Evolutionary conservation across 2,329 filamentous ascomycete species (phyloP), one percentile per base, ranked within the genome.

Genomic region (Tricladium varicosporioides): DNA sequence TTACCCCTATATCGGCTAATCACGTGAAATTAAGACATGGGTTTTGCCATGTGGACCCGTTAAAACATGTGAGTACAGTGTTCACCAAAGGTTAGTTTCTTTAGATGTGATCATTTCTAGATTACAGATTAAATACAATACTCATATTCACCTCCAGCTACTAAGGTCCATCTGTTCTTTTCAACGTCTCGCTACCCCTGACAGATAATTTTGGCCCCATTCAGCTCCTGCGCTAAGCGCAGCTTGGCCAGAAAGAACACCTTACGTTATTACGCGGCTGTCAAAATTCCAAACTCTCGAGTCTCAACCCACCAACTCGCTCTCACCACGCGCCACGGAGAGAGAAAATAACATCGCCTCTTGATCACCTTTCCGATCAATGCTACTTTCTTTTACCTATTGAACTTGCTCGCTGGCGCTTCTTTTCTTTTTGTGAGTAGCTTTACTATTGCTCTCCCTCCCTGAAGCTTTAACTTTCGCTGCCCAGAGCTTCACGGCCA

Each of bases 351-450:
- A 60, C 60, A 52, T 60, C 52, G 59, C 62, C 61, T 65, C 63
- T 67, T 67, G 64, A 63, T 65, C 63, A 48, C 16, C 58, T 43
- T 49, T 46, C 31, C 19, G 60, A 62, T 67, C 62, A 67, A 67
- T 67, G 65, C 63, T 57, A n/a, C 51, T 56, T 62, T 62, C 60
- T 55, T 63, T 57, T 58, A 36, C 51, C 61, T 58, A 56, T 64
- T 65, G 53, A 63, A 51, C 47, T 48, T 59, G 42, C 54, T 45
- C 36, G 51, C 43, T 33, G 46, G 48, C 32, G 13, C 11, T 19
- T 13, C 22, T 50, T 53, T 55, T 43, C 33, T 47, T 36, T 31
- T 47, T 15, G 48, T 50, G 27, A 51, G 53, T 43, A 14, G 18
- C 42, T 8, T 5, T 42, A 14, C 40, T 40, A 53, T 53, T 55